Conservation (phyloP, 2,329 filamentous ascomycete genomes). For the Exophiala sp. region DNA sequence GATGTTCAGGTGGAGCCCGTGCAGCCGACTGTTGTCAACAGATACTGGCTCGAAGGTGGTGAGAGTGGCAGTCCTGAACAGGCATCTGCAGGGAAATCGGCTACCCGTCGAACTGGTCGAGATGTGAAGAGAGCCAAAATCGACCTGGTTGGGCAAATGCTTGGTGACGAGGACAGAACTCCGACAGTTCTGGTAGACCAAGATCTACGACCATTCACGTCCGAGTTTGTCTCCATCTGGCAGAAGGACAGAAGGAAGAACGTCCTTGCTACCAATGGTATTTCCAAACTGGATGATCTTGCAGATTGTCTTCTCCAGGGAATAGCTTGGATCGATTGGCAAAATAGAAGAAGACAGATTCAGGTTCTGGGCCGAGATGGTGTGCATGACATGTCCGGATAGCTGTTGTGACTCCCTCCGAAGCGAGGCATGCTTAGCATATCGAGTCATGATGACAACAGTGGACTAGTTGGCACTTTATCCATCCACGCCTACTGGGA, state of each 20-base stretch:
- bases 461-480: too few relatives aligned
- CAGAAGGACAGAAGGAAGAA: slow-evolving; percentile 8
- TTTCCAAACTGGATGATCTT: slow-evolving; percentile 71
- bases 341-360: slow-evolving; percentile 34
- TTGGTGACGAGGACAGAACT: not conserved
- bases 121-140: slow-evolving; percentile 54
- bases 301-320: slow-evolving; percentile 75
- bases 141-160: slow-evolving; percentile 31
- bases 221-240: slow-evolving; percentile 14
- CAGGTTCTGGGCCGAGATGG: slow-evolving; percentile 15
- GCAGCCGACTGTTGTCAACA: slow-evolving; percentile 50
- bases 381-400: slow-evolving; percentile 11
- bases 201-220: slow-evolving; percentile 3
- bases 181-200: slow-evolving; percentile 9
- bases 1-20: slow-evolving; percentile 46
- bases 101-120: slow-evolving; percentile 16
- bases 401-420: not conserved
- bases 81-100: slow-evolving; percentile 25
- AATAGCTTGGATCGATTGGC: slow-evolving; percentile 70
- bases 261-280: slow-evolving; percentile 1
- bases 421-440: not conserved
- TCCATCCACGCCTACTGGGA: too few relatives aligned
- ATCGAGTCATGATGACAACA: not conserved
- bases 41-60: slow-evolving; percentile 47
- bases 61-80: slow-evolving; percentile 5